Base-by-base conservation (phyloP, 2,329 filamentous ascomycete species). In the Paecilomyces sp. region DNA sequence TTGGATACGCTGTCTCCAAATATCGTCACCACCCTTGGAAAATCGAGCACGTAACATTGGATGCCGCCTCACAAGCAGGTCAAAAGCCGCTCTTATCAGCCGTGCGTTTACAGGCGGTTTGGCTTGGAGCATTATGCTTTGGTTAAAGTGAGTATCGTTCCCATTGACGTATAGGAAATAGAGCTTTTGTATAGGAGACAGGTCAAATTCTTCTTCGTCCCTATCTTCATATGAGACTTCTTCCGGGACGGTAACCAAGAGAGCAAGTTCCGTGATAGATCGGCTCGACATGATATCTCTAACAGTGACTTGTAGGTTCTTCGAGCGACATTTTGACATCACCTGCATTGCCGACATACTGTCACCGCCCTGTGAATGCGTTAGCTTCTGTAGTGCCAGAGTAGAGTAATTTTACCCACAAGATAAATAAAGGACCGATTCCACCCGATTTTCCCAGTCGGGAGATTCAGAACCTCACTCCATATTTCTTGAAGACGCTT, bases 31-130 rank as follows among this genome's bases (percentile, higher is more conserved):
- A 15, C 58, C 56, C 57, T 50, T 57, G 24, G 60, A 57, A 57
- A 67, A 68, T 1, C 65, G 61, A 50, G 66, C 65, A n/a, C 64
- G 66, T 5, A 68, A 58, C 65, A 68, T 67, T 15, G 66, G 58
- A 52, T 68, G 65, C 25, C 54, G 25, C 12, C 57, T 61, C 13
- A 67, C 61, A 13, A 68, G 41, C 9, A 61, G 53, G 15, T 58
- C 31, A 18, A 67, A 53, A 4, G 61, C 63, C 15, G 41, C 24
- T 25, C 52, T 53, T 12, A 67, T 54, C 12, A 57, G 54, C 9
- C 51, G 51, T 18, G 55, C 18, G 4, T 47, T 47, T 18, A 60
- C 15, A 3, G 36, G 25, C 12, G 9, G n/a, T 11, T 8, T 55
- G 34, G 58, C 3, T 28, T 61, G 54, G 12, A 63, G 33, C 59